Conservation (phyloP, 192 early-diverging fungal species). For the Haplosporangium gracile region DNA sequence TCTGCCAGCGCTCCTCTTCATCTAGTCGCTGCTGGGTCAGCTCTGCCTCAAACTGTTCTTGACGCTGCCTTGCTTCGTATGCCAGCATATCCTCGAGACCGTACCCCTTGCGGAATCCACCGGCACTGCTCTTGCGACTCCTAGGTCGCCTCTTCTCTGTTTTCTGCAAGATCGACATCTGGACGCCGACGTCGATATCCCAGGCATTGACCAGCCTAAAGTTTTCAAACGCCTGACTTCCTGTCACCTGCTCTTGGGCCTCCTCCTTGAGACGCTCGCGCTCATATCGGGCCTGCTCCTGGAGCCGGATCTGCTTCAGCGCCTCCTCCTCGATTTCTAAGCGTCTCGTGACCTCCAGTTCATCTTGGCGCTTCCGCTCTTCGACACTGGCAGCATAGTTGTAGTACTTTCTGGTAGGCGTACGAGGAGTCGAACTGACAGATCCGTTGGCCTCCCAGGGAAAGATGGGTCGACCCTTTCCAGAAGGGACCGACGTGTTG, state of each 20-base stretch:
- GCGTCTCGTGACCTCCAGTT: slow-evolving; percentile 19
- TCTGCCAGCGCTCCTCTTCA: slow-evolving; percentile 50
- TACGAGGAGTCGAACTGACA: slow-evolving; percentile 2
- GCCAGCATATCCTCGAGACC: slow-evolving; percentile 54
- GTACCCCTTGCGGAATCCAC: slow-evolving; percentile 48
- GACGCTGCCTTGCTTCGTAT: slow-evolving; percentile 42
- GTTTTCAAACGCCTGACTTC: slow-evolving; percentile 52
- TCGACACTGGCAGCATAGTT: slow-evolving; percentile 35
- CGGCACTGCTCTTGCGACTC: slow-evolving; percentile 54
- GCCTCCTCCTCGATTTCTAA: slow-evolving; percentile 33
- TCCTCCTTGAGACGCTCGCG: slow-evolving; percentile 34
- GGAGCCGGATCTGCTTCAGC: slow-evolving; percentile 22
- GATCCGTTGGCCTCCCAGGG: slow-evolving; percentile 41
- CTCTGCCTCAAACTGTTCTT: slow-evolving; percentile 42
- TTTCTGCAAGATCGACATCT: slow-evolving; percentile 48
- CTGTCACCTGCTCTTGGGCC: slow-evolving; percentile 28
- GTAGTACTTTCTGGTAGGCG: slow-evolving; percentile 44
- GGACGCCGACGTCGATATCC: slow-evolving; percentile 47
- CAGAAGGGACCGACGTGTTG: slow-evolving; percentile 36
- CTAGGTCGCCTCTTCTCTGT: slow-evolving; percentile 43
- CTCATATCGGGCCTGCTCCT: slow-evolving; percentile 41
- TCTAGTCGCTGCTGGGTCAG: slow-evolving; percentile 29
- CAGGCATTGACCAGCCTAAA: slow-evolving; percentile 55
- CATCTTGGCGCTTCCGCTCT: slow-evolving; percentile 23
- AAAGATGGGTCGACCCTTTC: slow-evolving; percentile 41